These are phyloP conservation scores for Spathaspora boniae DNA, from an alignment of 805 yeast genomes.

Conservation along the genomic window DNA sequence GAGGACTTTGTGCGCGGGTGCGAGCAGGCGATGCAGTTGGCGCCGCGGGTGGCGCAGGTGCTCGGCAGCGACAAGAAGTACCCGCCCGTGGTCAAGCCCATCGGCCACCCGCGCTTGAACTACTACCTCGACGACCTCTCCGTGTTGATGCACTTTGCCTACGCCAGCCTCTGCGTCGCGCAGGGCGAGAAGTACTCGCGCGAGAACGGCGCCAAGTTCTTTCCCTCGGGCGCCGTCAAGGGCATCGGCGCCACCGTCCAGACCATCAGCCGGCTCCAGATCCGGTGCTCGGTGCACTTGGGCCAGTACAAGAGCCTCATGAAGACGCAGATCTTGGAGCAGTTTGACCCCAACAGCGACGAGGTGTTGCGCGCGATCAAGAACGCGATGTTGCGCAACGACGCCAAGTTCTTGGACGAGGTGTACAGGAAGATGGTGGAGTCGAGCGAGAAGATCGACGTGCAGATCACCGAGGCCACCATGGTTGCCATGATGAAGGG, in stretches of 20 bases:
- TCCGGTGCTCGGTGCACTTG: too few relatives aligned
- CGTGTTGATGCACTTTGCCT: conserved; percentile 33
- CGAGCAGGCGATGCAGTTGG: too few relatives aligned
- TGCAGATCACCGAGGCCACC: conserved; percentile 38
- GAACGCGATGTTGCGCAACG: conserved; percentile 16
- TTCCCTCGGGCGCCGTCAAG: not conserved
- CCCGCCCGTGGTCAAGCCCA: too few relatives aligned
- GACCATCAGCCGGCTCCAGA: too few relatives aligned
- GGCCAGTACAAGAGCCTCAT: too few relatives aligned
- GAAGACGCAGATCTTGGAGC: too few relatives aligned
- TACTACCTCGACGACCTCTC: conserved; percentile 9
- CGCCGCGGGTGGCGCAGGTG: too few relatives aligned
- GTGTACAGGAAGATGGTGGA: conserved; percentile 24
- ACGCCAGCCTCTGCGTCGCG: conserved; percentile 25
- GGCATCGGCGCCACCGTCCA: not conserved
- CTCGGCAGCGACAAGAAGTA: conserved; percentile 5
- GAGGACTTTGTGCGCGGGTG: too few relatives aligned
- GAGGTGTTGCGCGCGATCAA: conserved; percentile 21
- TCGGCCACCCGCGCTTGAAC: too few relatives aligned
- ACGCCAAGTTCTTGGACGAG: conserved; percentile 16
- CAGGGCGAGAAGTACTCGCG: conserved; percentile 13
- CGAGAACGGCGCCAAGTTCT: conserved; percentile 2
- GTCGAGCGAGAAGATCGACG: conserved; percentile 20
- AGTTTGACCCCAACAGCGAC: conserved; percentile 33
- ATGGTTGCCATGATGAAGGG: conserved; percentile 45